Evolutionary conservation across 805 yeast genomes (phyloP), one percentile per base, ranked within the genome.

Genomic region (Wickerhamiella siamensis): DNA sequence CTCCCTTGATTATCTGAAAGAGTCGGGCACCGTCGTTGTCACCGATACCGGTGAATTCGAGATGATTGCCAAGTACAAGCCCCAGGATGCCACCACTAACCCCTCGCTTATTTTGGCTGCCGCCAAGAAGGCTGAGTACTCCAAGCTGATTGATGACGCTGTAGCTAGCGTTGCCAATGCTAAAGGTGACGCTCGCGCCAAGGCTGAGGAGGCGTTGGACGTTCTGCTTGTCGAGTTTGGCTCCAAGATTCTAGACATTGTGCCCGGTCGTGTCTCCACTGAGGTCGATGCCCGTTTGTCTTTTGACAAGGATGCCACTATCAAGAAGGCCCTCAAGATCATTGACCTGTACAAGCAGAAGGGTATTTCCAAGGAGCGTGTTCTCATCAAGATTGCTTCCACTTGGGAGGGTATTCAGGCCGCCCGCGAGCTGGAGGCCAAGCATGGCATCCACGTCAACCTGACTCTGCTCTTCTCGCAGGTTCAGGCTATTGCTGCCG

Each of bases 351-450:
- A 91, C 76, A 71, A 84, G 70, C 69, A 75, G 45, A 72, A 73
- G 56, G 97, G 97, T 54, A 81, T 91, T 57, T 59, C 67, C 50
- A 86, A 84, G 71, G 95, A 87, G 51, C 76, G 97, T 65, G 74
- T 91, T 49, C 75, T 88, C 61, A 91, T 91, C 69, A 91, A 91
- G 75, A 75, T 91, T 52, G 98, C 98, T 48, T 81, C 97, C 47
- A 91, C 98, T 51, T 91, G 87, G 83, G 98, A 91, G 71, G 99
- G 99, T 73, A 91, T 91, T 64, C 95, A 83, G 67, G 99, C 98
- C 55, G 98, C 99, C 44, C 76, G 78, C 64, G 94, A 83, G 64
- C 75, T 91, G 63, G 98, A 91, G 73, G 65, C 78, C 52, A 77
- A 91, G 66, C 72, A 91, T 71, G 86, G 77, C 40, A 75, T 91